Evolutionary conservation across 129 eudicot species (phyloP), one percentile per base, ranked within the genome.

Genomic region (Solidago caesia): DNA sequence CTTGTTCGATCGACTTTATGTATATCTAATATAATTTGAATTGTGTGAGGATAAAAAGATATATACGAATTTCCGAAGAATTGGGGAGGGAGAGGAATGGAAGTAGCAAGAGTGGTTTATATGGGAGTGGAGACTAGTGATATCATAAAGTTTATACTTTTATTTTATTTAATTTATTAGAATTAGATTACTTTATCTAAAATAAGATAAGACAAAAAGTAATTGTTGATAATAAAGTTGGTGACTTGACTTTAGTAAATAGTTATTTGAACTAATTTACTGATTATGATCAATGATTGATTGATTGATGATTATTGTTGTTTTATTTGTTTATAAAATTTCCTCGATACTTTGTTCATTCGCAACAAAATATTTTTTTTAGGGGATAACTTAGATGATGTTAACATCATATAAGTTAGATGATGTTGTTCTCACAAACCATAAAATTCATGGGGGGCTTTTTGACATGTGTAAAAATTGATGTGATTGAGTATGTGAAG

Each of bases 21-120:
- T 33, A 33, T 33, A 33, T 33, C 39, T 33, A 33, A 33, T 8
- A 29, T 13, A 47, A 27, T 44, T 60, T 10, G 58, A 33, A 48
- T 15, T 56, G 39, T 5, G 42, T 2, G 14, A 21, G 8, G 52
- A 29, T 3, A 69, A 4, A 8, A 21, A 16, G 67, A 45, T 60
- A 58, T 45, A 13, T 5, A 61, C 39, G 46, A 73, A 60, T 74
- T 27, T 46, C 27, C 29, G 29, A 56, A 56, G 61, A 10, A n/a
- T 8, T 56, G 15, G 61, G 61, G 61, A 56, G 61, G 61, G 61
- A 59, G 59, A 42, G 8, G 62, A 63, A 46, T 62, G 48, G 47
- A 39, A 51, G 59, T 62, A n/a, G 41, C 33, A 74, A 57, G 46
- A 12, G n/a, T 51, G 71, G 63, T 74, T 74, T 74, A 74, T 72